phyloP scores from a whole-genome alignment of 805 yeast genomes.

The Jamesozyma jinghongensis region DNA sequence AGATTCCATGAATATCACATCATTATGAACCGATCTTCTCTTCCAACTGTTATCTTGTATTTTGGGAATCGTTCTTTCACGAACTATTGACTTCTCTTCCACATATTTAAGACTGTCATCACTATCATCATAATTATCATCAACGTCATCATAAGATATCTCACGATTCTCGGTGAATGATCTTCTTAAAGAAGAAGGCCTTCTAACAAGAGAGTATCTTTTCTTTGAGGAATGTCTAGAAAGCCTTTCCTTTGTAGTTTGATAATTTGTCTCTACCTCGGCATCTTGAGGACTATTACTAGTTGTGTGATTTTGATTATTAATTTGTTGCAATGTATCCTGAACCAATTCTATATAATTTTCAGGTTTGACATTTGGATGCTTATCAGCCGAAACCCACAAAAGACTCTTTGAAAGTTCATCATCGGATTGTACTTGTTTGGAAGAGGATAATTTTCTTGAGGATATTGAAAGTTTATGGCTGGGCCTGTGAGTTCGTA shows the following conservation, averaged over 20 bases:
- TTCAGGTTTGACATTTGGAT: constrained; percentile 89
- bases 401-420: constrained; percentile 43
- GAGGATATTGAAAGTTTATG: background rate
- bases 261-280: background rate
- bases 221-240: constrained; percentile 3
- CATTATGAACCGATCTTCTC: constrained; percentile 1
- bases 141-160: too few relatives aligned
- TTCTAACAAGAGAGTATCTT: constrained; percentile 20
- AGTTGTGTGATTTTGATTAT: constrained; percentile 5
- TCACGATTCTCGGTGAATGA: constrained; percentile 13
- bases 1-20: background rate
- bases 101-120: constrained; percentile 12
- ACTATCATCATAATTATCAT: constrained; percentile 23
- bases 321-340: constrained; percentile 26
- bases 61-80: constrained; percentile 19
- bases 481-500: background rate
- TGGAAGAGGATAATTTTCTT: background rate
- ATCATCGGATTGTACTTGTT: background rate
- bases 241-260: background rate
- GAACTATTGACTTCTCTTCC: constrained; percentile 3
- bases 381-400: constrained; percentile 94
- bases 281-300: background rate
- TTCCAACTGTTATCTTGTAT: background rate
- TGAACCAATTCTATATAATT: constrained; percentile 64
- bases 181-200: constrained; percentile 24